Evolutionary conservation across 2,329 filamentous ascomycete genomes (phyloP).

Genomic region (Penicillium sp.): DNA sequence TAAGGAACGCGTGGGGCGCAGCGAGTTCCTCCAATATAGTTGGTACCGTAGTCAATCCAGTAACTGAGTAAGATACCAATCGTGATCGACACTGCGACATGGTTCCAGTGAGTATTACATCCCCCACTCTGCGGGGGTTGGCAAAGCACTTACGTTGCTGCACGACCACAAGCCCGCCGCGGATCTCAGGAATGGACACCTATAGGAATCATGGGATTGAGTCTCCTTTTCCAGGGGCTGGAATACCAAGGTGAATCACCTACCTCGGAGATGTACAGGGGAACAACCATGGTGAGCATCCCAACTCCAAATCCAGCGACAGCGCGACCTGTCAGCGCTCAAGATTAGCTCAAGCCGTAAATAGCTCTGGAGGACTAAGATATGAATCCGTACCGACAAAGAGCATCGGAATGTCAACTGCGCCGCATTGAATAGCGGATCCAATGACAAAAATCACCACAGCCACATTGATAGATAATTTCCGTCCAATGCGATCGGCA

Average conservation of each 20-base stretch:
- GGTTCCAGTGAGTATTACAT: neutral
- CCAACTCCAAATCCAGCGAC: slow-evolving; percentile 43
- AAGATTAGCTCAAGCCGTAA: neutral
- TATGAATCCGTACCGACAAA: slow-evolving; percentile 39
- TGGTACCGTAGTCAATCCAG: slow-evolving; percentile 42
- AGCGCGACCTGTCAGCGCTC: slow-evolving; percentile 29
- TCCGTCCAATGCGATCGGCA: slow-evolving; percentile 48
- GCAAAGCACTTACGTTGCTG: slow-evolving; percentile 29
- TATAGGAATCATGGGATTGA: neutral
- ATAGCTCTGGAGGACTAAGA: no score
- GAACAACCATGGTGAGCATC: slow-evolving; percentile 43
- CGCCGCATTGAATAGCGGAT: slow-evolving; percentile 43
- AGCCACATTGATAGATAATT: slow-evolving; percentile 47
- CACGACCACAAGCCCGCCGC: slow-evolving; percentile 34
- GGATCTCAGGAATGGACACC: slow-evolving; percentile 40
- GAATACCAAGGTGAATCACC: neutral
- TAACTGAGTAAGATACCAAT: slow-evolving; percentile 35
- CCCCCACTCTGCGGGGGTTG: neutral
- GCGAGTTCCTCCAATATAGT: slow-evolving; percentile 40
- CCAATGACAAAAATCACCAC: slow-evolving; percentile 50
- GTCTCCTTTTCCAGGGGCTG: neutral
- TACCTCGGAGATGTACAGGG: slow-evolving; percentile 50
- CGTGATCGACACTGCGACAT: slow-evolving; percentile 41
- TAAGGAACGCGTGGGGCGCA: slow-evolving; percentile 47
- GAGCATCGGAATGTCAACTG: slow-evolving; percentile 37